phyloP scores from a whole-genome alignment of 495 filamentous ascomycete genomes.

The Tuber brumale region DNA sequence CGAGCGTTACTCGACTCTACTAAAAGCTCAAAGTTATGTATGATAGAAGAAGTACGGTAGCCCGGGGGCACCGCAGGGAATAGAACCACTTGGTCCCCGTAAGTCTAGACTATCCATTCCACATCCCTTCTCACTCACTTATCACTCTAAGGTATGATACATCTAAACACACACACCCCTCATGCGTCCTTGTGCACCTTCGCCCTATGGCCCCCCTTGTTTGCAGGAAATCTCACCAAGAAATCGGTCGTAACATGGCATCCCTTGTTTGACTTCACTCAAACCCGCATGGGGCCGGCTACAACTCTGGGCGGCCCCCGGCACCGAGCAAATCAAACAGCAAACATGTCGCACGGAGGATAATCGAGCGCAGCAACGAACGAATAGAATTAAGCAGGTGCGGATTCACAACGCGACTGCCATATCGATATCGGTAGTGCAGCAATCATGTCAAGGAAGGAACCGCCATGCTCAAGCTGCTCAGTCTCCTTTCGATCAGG shows the following conservation, averaged over 20 bases:
- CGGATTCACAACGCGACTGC: background rate
- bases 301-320: background rate
- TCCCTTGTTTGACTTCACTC: background rate
- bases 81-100: background rate
- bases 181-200: background rate
- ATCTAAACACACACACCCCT: background rate
- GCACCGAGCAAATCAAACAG: background rate
- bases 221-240: background rate
- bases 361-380: background rate
- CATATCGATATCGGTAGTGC: background rate
- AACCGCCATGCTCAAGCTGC: background rate
- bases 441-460: constrained; percentile 3
- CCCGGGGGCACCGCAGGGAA: background rate
- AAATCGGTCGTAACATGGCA: background rate
- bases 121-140: background rate
- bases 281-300: background rate
- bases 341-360: background rate
- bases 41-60: background rate
- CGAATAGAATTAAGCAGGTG: background rate
- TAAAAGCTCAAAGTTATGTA: background rate
- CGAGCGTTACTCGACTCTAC: background rate
- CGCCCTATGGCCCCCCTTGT: background rate
- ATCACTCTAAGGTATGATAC: background rate
- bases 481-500: background rate
- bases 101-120: background rate